A percentile compares a stretch with the other conserved stretches of the same genome.
phyloP scores from a whole-genome alignment of 2,329 filamentous ascomycete genomes.

The Penicillium sp. region DNA sequence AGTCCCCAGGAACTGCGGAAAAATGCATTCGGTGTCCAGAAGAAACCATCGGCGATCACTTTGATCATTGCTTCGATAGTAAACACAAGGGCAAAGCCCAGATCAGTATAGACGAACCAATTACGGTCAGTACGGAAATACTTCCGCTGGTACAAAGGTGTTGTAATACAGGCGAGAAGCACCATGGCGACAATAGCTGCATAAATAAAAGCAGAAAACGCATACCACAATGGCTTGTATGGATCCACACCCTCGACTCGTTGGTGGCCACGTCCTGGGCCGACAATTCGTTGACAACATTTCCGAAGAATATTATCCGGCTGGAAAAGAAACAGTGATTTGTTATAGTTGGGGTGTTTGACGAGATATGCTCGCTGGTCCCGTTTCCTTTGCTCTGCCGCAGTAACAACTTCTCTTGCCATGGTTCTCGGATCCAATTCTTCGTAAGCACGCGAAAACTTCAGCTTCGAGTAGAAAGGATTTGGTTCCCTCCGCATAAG shows the following conservation, averaged over 20 bases:
- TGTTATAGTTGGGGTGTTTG: slow-evolving; percentile 87
- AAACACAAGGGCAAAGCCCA: slow-evolving; percentile 85
- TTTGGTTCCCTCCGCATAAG: slow-evolving; percentile 75
- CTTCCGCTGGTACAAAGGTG: slow-evolving; percentile 86
- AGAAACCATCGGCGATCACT: slow-evolving; percentile 88
- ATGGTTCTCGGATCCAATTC: slow-evolving; percentile 79
- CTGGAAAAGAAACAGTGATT: slow-evolving; percentile 80
- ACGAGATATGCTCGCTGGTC: slow-evolving; percentile 88
- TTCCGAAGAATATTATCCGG: slow-evolving; percentile 74
- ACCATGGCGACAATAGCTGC: slow-evolving; percentile 96
- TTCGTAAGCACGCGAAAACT: slow-evolving; percentile 68
- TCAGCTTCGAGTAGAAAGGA: slow-evolving; percentile 85
- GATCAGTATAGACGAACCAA: slow-evolving; percentile 95
- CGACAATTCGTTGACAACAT: slow-evolving; percentile 84
- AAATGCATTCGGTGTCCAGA: slow-evolving; percentile 97
- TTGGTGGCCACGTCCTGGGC: slow-evolving; percentile 80
- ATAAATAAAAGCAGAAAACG: slow-evolving; percentile 91
- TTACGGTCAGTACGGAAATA: slow-evolving; percentile 72
- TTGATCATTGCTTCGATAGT: slow-evolving; percentile 85
- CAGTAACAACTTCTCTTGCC: slow-evolving; percentile 84
- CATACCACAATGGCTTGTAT: slow-evolving; percentile 86
- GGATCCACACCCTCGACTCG: slow-evolving; percentile 87
- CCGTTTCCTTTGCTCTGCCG: slow-evolving; percentile 75
- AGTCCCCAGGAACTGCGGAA: slow-evolving; percentile 95
- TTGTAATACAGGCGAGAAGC: slow-evolving; percentile 89